A percentile compares a stretch with the other conserved stretches of the same genome.
Conservation (phyloP, 306 rosid species). For the Adenanthera pavonina region DNA sequence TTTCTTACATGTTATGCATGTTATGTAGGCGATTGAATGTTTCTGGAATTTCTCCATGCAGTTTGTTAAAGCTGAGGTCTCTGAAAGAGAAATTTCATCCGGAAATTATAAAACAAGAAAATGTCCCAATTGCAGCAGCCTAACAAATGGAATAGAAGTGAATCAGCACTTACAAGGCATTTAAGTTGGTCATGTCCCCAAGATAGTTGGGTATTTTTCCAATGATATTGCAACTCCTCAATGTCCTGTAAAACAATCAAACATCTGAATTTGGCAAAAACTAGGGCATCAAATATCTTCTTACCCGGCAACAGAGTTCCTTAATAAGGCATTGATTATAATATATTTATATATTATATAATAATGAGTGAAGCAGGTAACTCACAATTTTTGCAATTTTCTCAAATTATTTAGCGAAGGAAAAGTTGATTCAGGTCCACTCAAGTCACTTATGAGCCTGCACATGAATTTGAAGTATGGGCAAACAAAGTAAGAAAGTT, state of each 20-base stretch:
- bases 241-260: slow-evolving; percentile 50
- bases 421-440: slow-evolving; percentile 54
- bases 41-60: slow-evolving; percentile 56
- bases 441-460: slow-evolving; percentile 75
- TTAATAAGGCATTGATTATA: no score
- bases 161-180: slow-evolving; percentile 53
- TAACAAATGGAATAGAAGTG: neutral
- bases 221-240: slow-evolving; percentile 68
- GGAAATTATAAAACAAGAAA: neutral
- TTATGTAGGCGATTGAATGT: slow-evolving; percentile 35
- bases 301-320: neutral
- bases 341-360: no score
- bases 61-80: slow-evolving; percentile 66
- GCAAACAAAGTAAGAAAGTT: neutral
- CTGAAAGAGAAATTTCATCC: slow-evolving; percentile 43
- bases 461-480: slow-evolving; percentile 18
- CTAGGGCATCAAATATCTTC: neutral
- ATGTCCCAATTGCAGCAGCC: neutral
- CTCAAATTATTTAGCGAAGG: slow-evolving; percentile 54
- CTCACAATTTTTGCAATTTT: slow-evolving; percentile 55
- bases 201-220: slow-evolving; percentile 58
- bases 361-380: slow-evolving; percentile 4
- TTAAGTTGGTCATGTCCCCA: slow-evolving; percentile 36
- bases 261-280: slow-evolving; percentile 11
- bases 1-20: slow-evolving; percentile 50